phyloP scores from a whole-genome alignment of 2,329 filamentous ascomycete genomes.

The Sporothrix brunneoviolacea region DNA sequence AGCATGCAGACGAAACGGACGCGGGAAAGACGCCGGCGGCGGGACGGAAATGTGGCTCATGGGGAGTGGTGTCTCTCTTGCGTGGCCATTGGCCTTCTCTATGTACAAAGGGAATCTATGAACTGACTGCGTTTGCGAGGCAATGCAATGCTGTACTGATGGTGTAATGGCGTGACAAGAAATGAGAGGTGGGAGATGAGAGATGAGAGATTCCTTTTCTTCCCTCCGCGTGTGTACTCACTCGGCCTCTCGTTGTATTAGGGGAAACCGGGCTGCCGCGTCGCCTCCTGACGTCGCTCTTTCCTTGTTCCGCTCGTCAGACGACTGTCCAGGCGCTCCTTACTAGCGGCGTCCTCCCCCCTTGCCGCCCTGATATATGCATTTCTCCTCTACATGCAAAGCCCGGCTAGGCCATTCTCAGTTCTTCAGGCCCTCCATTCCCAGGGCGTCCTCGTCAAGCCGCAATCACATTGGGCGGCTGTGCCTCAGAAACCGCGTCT shows the following conservation, averaged over 20 bases:
- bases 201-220: not conserved
- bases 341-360: not conserved
- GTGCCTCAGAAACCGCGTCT: not conserved
- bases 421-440: not conserved
- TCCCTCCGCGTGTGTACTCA: too few relatives aligned
- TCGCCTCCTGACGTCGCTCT: not conserved
- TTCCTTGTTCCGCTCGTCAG: too few relatives aligned
- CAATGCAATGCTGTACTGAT: not conserved
- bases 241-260: too few relatives aligned
- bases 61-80: slow-evolving; percentile 6
- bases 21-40: not conserved
- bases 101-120: slow-evolving; percentile 11
- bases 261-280: too few relatives aligned
- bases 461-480: not conserved
- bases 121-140: not conserved
- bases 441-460: too few relatives aligned
- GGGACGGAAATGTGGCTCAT: not conserved
- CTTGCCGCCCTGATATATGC: not conserved
- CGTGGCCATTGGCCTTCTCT: not conserved
- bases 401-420: not conserved
- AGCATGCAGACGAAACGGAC: not conserved
- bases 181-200: not conserved
- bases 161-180: not conserved
- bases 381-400: not conserved
- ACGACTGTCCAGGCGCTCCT: too few relatives aligned